Base-by-base conservation (phyloP, 176 grass and related monocot genomes). In the Lolium rigidum region DNA sequence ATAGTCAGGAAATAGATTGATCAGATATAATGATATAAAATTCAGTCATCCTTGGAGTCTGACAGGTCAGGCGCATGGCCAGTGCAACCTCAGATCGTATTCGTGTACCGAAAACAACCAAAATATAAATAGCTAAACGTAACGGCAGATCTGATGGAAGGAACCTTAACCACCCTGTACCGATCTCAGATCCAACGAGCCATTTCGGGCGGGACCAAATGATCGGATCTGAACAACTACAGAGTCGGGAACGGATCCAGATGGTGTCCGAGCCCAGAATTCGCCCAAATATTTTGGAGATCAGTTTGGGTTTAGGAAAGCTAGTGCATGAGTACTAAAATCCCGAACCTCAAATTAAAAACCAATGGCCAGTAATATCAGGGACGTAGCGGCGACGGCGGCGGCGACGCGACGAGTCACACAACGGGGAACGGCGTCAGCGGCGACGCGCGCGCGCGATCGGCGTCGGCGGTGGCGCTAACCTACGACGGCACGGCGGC, bases 211-310 rank as follows among this genome's bases (percentile, higher is more conserved):
- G 12, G 4, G 35, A 25, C 56, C 17, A 24, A 58, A n/a, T 66
- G 61, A 10, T 84, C 24, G 58, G 85, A 52, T 83, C 85, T 75
- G 76, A 80, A 31, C 59, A 10, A 13, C 26, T 43, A 52, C 13
- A 41, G 39, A 41, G 20, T 18, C 7, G 10, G 7, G 25, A 15
- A 16, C 8, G 25, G 74, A 76, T 76, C 74, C 49, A 28, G 25
- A 7, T 10, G 35, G 17, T 21, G 38, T 3, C 68, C 17, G 38
- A 1, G 68, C 38, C 68, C 24, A 64, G 31, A 14, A 28, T 28
- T 14, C 12, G 18, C 10, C 58, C 44, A 0, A 5, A 51, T 51
- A 55, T 17, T 6, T 74, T 28, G 5, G 63, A 66, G 13, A 31
- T 37, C 49, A 75, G 47, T 52, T 52, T 25, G 71, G 44, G 35